Base-by-base conservation (phyloP, 768 basidiomycete genomes). In the Macrocybe gigantea region DNA sequence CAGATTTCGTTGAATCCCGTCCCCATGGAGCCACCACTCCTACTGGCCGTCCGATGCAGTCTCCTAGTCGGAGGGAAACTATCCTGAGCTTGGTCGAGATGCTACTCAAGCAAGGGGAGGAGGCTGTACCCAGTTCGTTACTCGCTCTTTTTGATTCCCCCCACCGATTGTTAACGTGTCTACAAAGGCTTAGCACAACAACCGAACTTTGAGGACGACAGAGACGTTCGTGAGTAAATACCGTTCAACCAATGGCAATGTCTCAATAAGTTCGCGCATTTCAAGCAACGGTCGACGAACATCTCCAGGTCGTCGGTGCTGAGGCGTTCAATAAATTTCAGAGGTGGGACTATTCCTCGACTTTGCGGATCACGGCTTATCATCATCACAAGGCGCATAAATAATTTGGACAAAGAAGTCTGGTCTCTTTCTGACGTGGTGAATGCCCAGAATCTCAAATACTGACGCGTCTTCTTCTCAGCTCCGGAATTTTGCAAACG, bases 401-500 rank as follows among this genome's bases (percentile, higher is more conserved):
- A 77, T 45, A 77, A 74, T 49, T 66, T 86, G 8, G 85, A 87
- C 62, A 78, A 76, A 62, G 82, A 86, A 69, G 81, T 81, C 53
- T 10, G 62, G 48, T 22, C 31, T 40, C 22, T 42, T 12, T 34
- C 33, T 30, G 2, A 11, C 11, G 2, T 38, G 36, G 11, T 38
- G 36, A 32, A 10, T 31, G 48, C 32, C 12, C 30, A 47, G 44
- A 47, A 22, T 38, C 33, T 42, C 30, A 38, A 45, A 43, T 41
- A 31, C 44, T 45, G 37, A 45, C 31, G 22, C 31, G 37, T 44
- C 35, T 46, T 44, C 35, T 46, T 30, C 33, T n/a, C 44, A 88
- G 82, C 73, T 89, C 11, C 77, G 84, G 40, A 85, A 83, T 60
- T 88, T 88, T 60, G 79, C 83, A 34, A 85, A 87, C 55, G 84